Percentiles rank a stretch among this genome's conserved stretches.
Conservation (phyloP, 2,329 filamentous ascomycete species). For the Pezicula neosporulosa region DNA sequence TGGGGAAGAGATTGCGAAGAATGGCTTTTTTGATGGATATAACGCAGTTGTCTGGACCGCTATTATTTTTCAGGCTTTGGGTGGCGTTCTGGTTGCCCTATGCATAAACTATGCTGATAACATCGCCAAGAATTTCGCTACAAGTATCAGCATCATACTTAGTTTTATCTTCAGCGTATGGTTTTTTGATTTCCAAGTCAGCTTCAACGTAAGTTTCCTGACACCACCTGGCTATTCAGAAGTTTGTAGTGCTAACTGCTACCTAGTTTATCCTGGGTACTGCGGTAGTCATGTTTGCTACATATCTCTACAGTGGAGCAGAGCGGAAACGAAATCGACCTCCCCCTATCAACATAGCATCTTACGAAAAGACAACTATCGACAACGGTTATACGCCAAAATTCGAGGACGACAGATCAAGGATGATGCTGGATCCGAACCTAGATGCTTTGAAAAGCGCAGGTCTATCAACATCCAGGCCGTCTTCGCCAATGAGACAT, state of each 20-base stretch:
- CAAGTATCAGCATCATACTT: constrained; percentile 85
- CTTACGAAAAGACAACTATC: constrained; percentile 64
- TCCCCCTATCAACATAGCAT: constrained; percentile 64
- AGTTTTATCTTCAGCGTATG: constrained; percentile 82
- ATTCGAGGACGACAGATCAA: constrained; percentile 23
- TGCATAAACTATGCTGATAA: constrained; percentile 84
- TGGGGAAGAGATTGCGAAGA: constrained; percentile 74
- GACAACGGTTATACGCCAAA: constrained; percentile 29
- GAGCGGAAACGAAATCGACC: constrained; percentile 58
- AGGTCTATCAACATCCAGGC: constrained; percentile 49
- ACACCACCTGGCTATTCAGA: neutral
- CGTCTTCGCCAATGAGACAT: constrained; percentile 42
- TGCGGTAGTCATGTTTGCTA: constrained; percentile 72
- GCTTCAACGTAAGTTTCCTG: constrained; percentile 58
- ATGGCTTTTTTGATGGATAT: constrained; percentile 93
- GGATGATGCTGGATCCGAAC: constrained; percentile 23
- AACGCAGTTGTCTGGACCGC: constrained; percentile 88
- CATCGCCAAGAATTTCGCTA: constrained; percentile 91
- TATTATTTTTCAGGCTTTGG: constrained; percentile 76
- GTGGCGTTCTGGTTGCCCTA: constrained; percentile 79
- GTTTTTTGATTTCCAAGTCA: constrained; percentile 79
- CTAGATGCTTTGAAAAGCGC: constrained; percentile 34
- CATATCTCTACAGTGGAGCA: constrained; percentile 77
- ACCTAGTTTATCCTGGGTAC: constrained; percentile 79
- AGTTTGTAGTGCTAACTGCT: neutral